phyloP scores from a whole-genome alignment of 345 rosid genomes.

The Nasturtium officinale region DNA sequence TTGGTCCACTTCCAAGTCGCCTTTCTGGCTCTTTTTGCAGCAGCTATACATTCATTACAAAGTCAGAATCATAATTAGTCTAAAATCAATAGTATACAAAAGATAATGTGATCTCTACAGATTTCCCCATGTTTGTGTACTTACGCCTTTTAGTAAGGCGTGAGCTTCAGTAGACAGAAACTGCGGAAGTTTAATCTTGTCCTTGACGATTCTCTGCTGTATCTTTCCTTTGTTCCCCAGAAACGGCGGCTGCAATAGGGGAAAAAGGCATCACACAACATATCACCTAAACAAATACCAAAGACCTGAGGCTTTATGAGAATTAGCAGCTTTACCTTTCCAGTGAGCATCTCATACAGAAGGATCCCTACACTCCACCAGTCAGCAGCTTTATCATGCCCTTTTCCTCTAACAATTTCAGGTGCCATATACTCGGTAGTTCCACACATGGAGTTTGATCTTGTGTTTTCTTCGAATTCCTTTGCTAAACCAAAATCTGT shows the following conservation, averaged over 20 bases:
- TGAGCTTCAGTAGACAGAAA: conserved; percentile 81
- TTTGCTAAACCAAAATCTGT: conserved; percentile 96
- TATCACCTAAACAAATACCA: conserved; percentile 5
- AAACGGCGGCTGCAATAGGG: conserved; percentile 76
- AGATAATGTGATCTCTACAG: neutral
- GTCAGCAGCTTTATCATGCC: conserved; percentile 92
- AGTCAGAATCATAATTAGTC: neutral
- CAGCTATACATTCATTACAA: conserved; percentile 56
- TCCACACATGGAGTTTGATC: conserved; percentile 94
- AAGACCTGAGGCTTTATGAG: neutral
- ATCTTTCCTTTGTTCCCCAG: conserved; percentile 61
- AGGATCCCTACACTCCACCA: conserved; percentile 98
- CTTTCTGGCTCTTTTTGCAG: conserved; percentile 73
- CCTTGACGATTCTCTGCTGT: conserved; percentile 82
- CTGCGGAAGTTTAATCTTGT: conserved; percentile 72
- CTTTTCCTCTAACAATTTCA: conserved; percentile 85
- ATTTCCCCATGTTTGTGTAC: neutral
- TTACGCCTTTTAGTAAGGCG: conserved; percentile 81
- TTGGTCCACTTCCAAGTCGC: conserved; percentile 73
- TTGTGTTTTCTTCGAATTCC: conserved; percentile 73
- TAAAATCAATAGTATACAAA: neutral
- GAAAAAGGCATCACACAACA: conserved; percentile 5
- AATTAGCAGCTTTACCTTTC: conserved; percentile 52
- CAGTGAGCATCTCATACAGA: conserved; percentile 92
- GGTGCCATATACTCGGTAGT: conserved; percentile 97